Evolutionary conservation across 441 rosid genomes (phyloP).

Genomic region (Lepidium campestre): DNA sequence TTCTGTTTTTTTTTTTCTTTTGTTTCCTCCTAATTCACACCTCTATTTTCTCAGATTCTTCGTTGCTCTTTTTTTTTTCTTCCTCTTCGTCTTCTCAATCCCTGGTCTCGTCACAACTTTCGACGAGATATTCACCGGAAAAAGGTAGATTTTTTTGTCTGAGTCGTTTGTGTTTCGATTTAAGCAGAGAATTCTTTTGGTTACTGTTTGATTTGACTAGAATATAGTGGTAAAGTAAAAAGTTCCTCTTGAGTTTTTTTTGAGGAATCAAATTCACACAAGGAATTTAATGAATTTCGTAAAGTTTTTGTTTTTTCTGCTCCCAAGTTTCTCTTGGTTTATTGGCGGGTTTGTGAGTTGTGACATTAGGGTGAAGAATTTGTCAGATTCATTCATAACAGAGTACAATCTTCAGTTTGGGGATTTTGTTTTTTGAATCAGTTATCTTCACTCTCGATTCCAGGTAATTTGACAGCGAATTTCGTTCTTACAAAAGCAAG

Average conservation of each 20-base stretch:
- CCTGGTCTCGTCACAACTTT: background rate
- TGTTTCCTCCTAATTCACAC: background rate
- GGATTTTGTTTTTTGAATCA: background rate
- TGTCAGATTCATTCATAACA: background rate
- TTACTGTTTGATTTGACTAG: slow-evolving; percentile 9
- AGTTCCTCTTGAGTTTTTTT: background rate
- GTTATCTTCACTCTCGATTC: background rate
- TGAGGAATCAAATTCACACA: slow-evolving; percentile 11
- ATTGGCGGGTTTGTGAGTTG: background rate
- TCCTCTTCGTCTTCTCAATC: background rate
- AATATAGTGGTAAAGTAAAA: background rate
- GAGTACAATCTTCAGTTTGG: background rate
- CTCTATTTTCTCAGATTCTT: background rate
- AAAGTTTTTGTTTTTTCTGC: background rate
- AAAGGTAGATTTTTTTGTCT: background rate
- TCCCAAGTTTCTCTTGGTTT: background rate
- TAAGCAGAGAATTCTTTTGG: background rate
- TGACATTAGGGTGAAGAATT: background rate
- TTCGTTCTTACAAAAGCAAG: background rate
- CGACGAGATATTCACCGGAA: background rate
- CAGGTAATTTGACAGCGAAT: slow-evolving; percentile 9
- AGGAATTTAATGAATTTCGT: background rate
- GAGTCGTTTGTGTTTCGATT: background rate
- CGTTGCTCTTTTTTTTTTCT: background rate
- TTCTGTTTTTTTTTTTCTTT: background rate